Evolutionary conservation across 495 filamentous ascomycete species (phyloP).

Genomic region (Xylaria curta): DNA sequence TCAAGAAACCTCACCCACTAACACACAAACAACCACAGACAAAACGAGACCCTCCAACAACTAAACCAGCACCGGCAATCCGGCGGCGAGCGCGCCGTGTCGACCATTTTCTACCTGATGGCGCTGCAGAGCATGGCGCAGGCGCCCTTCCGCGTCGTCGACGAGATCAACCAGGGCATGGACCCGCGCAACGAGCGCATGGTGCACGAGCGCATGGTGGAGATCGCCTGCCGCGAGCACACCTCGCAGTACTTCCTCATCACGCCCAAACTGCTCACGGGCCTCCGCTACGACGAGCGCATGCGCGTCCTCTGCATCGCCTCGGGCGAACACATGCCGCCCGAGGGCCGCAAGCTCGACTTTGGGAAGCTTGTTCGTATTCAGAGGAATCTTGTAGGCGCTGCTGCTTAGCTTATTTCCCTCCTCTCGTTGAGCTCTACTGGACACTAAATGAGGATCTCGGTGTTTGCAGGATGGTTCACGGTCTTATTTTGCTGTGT

Average conservation of each 20-base stretch:
- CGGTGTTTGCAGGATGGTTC: neutral
- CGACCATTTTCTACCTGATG: slow-evolving; percentile 99
- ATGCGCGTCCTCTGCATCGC: slow-evolving; percentile 96
- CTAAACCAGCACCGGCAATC: slow-evolving; percentile 93
- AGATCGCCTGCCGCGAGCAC: slow-evolving; percentile 82
- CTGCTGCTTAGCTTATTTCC: slow-evolving; percentile 31
- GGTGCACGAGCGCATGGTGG: slow-evolving; percentile 95
- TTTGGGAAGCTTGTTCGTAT: slow-evolving; percentile 59
- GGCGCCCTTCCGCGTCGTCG: slow-evolving; percentile 97
- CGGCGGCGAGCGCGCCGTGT: slow-evolving; percentile 93
- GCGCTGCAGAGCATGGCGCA: slow-evolving; percentile 92
- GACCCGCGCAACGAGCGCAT: slow-evolving; percentile 97
- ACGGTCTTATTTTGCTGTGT: neutral
- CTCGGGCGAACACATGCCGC: slow-evolving; percentile 87
- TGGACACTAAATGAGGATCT: neutral
- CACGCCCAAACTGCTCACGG: slow-evolving; percentile 92
- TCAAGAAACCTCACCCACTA: neutral
- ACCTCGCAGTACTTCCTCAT: slow-evolving; percentile 89
- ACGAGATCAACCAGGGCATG: slow-evolving; percentile 99
- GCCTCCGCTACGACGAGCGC: slow-evolving; percentile 80
- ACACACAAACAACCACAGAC: slow-evolving; percentile 49
- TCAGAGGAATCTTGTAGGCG: slow-evolving; percentile 43
- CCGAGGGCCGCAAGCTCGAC: slow-evolving; percentile 58
- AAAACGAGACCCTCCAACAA: slow-evolving; percentile 81
- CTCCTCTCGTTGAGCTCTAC: neutral